Evolutionary conservation across 2,329 filamentous ascomycete species (phyloP), one percentile per base, ranked within the genome.

Genomic region (Sarocladiaceae sp.): DNA sequence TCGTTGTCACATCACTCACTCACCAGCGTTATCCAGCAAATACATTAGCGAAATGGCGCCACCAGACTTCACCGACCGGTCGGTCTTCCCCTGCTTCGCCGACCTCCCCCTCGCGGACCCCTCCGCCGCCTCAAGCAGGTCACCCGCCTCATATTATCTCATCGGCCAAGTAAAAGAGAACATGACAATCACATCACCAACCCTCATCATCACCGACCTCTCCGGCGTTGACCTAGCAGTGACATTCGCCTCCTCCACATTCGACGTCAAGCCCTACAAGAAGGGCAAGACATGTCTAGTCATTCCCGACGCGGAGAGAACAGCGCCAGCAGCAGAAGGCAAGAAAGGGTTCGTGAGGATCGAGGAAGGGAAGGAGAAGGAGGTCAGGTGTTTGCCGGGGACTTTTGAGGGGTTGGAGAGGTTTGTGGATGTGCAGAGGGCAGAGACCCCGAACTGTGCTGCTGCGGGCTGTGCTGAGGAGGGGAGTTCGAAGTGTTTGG

Each of bases 151-250:
- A 42, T 35, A 49, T 42, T 58, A 67, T 56, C 68, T 77, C 33
- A 64, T 78, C 12, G 74, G 70, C 35, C 69, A 76, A 52, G 64
- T 77, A 52, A 71, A 71, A 54, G 67, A 76, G 55, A 67, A 76
- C 62, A 72, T 71, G 62, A 73, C 75, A 36, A 74, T 78, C 57
- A 77, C 68, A 18, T 72, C 76, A 56, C 75, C 75, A 5, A 78
- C 75, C 3, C 67, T 77, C 1, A 71, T 77, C 50, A 67, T 69
- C 17, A 62, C 64, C 29, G 75, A 78, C 64, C 62, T 66, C 31
- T 55, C 59, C 36, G 63, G 65, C 36, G 57, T 60, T 18, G 64
- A 71, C 29, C 77, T 77, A 56, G 75, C 75, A 2, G 64, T 78
- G 7, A 69, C 72, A 1, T 78, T 76, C 52, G 71, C 73, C 53